phyloP scores from a whole-genome alignment of 129 eudicot genomes.

The Dittrichia graveolens region DNA sequence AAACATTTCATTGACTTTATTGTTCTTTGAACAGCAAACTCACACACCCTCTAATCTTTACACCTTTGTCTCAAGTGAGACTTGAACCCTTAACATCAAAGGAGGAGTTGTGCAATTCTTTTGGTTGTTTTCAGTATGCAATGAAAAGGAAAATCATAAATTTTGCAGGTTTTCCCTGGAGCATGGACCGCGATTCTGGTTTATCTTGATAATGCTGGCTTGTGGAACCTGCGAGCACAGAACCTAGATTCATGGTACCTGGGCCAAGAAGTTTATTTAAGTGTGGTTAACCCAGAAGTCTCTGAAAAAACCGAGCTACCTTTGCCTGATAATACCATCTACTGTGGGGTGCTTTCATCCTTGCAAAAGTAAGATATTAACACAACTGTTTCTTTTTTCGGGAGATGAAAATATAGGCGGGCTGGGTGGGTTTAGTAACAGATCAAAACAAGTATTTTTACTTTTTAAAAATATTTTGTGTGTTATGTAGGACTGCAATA shows the following conservation, averaged over 20 bases:
- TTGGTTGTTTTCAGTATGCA: no score
- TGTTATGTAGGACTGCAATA: neutral
- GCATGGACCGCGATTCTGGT: constrained; percentile 96
- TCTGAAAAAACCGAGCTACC: constrained; percentile 62
- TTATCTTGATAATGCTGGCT: constrained; percentile 81
- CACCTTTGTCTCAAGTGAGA: no score
- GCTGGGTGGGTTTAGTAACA: neutral
- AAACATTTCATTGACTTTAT: no score
- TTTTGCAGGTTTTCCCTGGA: constrained; percentile 83
- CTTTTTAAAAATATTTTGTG: neutral
- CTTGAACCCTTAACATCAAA: no score
- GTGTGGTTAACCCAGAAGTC: constrained; percentile 76
- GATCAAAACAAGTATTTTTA: neutral
- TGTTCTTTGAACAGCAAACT: no score
- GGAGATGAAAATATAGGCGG: neutral
- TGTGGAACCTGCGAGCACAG: constrained; percentile 92
- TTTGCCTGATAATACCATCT: constrained; percentile 76
- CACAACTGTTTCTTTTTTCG: neutral
- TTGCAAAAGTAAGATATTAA: constrained; percentile 78
- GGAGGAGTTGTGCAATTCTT: no score
- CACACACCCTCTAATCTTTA: no score
- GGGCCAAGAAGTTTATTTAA: constrained; percentile 91
- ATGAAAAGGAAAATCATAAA: neutral
- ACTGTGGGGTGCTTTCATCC: constrained; percentile 75
- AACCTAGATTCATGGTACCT: constrained; percentile 94